Percentiles rank a stretch among this genome's conserved stretches.
Evolutionary conservation across 257 asterid species (phyloP).

Genomic region (Forsythia viridissima): DNA sequence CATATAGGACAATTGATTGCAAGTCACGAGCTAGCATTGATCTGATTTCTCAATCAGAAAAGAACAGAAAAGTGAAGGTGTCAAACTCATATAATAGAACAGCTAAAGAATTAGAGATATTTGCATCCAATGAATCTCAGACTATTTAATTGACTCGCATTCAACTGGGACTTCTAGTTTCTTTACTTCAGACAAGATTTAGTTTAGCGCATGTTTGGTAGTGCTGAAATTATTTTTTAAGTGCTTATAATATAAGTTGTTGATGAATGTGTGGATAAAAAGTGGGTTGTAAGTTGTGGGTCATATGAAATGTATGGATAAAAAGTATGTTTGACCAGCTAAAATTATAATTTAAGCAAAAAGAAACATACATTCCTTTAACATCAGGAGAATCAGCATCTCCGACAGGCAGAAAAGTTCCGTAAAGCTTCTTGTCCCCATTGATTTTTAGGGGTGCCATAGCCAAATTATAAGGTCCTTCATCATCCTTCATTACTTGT

Average conservation of each 20-base stretch:
- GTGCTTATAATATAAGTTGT: no score
- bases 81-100: not conserved
- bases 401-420: constrained; percentile 72
- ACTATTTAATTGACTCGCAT: not conserved
- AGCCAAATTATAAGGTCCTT: constrained; percentile 95
- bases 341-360: not conserved
- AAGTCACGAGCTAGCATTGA: constrained; percentile 94
- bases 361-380: constrained; percentile 71
- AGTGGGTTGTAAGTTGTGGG: no score
- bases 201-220: not conserved
- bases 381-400: constrained; percentile 55
- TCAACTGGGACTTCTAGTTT: not conserved
- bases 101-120: not conserved
- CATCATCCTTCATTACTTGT: constrained; percentile 69
- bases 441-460: constrained; percentile 80
- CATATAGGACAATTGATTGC: constrained; percentile 82
- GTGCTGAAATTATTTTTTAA: no score
- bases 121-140: not conserved
- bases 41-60: constrained; percentile 38
- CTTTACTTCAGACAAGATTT: not conserved
- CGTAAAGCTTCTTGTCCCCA: constrained; percentile 91
- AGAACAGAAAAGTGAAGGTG: constrained; percentile 4
- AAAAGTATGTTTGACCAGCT: no score
- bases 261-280: no score
- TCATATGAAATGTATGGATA: no score